These are phyloP conservation scores for Poteriospumella lacustris DNA, from an alignment of 108 stramenopile species.

Conservation along the genomic window DNA sequence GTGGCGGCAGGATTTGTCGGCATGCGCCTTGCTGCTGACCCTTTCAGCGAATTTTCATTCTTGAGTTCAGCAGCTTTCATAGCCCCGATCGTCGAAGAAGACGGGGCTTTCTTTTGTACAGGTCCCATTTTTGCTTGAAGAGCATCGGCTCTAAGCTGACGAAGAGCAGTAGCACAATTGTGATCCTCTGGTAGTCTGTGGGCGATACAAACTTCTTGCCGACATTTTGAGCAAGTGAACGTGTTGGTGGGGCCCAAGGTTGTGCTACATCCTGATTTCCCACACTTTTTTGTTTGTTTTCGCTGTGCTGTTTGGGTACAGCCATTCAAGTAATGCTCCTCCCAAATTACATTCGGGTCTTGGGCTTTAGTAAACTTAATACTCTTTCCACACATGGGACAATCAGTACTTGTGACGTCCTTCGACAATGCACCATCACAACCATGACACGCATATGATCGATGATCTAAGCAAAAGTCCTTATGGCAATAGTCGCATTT, in stretches of 20 bases:
- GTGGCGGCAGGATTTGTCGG: no score
- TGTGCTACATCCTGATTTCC: neutral
- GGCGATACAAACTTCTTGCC: neutral
- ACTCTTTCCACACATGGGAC: constrained; percentile 19
- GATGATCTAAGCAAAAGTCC: neutral
- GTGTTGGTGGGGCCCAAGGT: neutral
- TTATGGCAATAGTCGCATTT: constrained; percentile 2
- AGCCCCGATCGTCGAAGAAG: neutral
- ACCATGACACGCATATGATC: neutral
- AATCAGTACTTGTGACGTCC: constrained; percentile 10
- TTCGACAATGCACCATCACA: neutral
- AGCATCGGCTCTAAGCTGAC: neutral
- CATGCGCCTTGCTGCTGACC: no score
- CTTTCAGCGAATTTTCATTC: no score
- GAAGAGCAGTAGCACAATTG: neutral
- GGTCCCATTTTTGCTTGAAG: neutral
- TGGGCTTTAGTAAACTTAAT: neutral
- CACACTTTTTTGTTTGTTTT: neutral
- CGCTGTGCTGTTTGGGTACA: neutral
- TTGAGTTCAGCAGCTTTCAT: neutral
- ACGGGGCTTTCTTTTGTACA: neutral
- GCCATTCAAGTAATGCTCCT: neutral
- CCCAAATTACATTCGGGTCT: neutral
- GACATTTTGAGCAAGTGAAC: neutral
- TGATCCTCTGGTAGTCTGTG: constrained; percentile 3